A percentile compares a stretch with the other conserved stretches of the same genome.
Conservation (phyloP, 1,139 yeast species). For the Hanseniaspora gamundiae region DNA sequence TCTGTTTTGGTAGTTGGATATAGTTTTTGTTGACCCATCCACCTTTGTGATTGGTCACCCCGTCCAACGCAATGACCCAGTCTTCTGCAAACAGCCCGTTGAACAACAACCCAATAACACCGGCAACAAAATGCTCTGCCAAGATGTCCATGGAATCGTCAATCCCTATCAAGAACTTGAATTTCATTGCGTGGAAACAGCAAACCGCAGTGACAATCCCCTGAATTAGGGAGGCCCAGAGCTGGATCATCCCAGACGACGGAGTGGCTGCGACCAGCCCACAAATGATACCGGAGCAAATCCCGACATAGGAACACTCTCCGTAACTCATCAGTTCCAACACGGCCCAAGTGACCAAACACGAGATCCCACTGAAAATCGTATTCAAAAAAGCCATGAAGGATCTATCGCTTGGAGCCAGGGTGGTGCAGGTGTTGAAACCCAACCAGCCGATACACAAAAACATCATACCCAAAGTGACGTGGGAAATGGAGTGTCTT, state of each 20-base stretch:
- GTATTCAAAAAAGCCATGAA: conserved; percentile 78
- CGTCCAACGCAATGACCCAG: conserved; percentile 84
- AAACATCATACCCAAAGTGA: conserved; percentile 62
- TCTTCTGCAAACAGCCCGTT: conserved; percentile 82
- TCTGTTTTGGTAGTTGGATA: conserved; percentile 81
- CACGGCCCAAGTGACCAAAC: conserved; percentile 86
- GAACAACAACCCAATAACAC: conserved; percentile 75
- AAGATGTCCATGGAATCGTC: conserved; percentile 92
- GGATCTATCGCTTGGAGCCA: conserved; percentile 39
- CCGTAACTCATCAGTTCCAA: conserved; percentile 78
- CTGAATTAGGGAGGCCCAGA: conserved; percentile 82
- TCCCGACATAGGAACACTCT: conserved; percentile 91
- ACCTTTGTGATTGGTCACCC: conserved; percentile 67
- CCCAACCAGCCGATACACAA: conserved; percentile 82
- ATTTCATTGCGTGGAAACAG: conserved; percentile 82
- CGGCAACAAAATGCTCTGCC: conserved; percentile 98
- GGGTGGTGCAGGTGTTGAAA: conserved; percentile 75
- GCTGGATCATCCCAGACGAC: conserved; percentile 77
- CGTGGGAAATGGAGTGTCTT: conserved; percentile 17
- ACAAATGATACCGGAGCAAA: conserved; percentile 89
- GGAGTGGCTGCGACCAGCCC: conserved; percentile 97
- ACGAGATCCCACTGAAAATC: conserved; percentile 79
- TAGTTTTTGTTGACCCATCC: conserved; percentile 90
- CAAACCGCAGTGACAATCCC: conserved; percentile 73
- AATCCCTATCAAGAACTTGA: conserved; percentile 68